Conservation (phyloP, 768 basidiomycete genomes). For the Auricularia sp. region DNA sequence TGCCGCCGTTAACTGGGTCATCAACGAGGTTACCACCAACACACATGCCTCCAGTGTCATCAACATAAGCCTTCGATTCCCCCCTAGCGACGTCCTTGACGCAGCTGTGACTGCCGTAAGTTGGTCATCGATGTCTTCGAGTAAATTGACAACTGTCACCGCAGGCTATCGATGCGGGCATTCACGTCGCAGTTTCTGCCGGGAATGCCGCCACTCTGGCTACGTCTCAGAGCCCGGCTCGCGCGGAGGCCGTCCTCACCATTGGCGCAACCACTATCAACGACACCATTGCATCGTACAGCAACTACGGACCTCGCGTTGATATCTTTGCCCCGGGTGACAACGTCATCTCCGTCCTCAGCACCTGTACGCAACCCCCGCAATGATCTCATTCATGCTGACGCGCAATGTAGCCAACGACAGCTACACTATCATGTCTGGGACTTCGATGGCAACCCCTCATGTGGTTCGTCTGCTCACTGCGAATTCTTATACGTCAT, state of each 20-base stretch:
- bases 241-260: slow-evolving; percentile 7
- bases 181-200: slow-evolving; percentile 11
- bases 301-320: slow-evolving; percentile 11
- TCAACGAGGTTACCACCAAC: slow-evolving; percentile 11
- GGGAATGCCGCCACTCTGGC: slow-evolving; percentile 10
- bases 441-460: slow-evolving; percentile 93
- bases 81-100: slow-evolving; percentile 80
- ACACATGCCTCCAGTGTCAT: slow-evolving; percentile 24
- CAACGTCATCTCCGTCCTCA: slow-evolving; percentile 7
- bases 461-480: slow-evolving; percentile 31
- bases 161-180: slow-evolving; percentile 11
- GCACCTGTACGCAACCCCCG: not conserved
- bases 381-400: not conserved
- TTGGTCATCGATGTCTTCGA: not conserved
- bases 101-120: slow-evolving; percentile 46
- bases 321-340: slow-evolving; percentile 11
- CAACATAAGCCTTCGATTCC: slow-evolving; percentile 94
- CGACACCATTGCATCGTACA: slow-evolving; percentile 10
- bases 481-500: too few species aligned
- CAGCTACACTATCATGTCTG: slow-evolving; percentile 62
- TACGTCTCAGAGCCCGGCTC: slow-evolving; percentile 6
- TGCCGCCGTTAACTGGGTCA: slow-evolving; percentile 26
- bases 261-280: slow-evolving; percentile 10
- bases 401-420: slow-evolving; percentile 23
- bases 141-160: slow-evolving; percentile 24